Evolutionary conservation across 2,329 filamentous ascomycete genomes (phyloP).

Genomic region (Truncatella angustata): DNA sequence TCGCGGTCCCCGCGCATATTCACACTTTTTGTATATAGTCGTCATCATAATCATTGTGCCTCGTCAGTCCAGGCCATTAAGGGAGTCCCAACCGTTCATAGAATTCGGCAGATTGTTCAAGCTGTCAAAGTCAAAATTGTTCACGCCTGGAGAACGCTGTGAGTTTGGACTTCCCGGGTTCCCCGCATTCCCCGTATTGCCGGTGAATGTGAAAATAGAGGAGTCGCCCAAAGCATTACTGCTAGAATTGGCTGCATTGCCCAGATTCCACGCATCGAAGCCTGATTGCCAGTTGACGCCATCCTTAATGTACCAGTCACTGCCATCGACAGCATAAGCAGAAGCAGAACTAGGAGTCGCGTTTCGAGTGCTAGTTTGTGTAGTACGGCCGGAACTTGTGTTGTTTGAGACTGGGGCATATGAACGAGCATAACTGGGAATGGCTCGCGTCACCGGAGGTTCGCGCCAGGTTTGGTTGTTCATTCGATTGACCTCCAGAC

Average conservation of each 20-base stretch:
- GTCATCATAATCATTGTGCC: not conserved
- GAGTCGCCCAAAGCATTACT: constrained; percentile 27
- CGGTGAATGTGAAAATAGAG: constrained; percentile 29
- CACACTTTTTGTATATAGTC: not conserved
- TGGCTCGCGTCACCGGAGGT: constrained; percentile 19
- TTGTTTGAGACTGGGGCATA: constrained; percentile 21
- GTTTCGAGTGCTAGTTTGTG: constrained; percentile 22
- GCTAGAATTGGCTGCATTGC: constrained; percentile 6
- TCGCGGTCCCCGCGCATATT: not conserved
- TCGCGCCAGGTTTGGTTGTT: constrained; percentile 23
- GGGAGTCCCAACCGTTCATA: constrained; percentile 16
- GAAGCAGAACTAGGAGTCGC: constrained; percentile 30
- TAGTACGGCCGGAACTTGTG: constrained; percentile 16
- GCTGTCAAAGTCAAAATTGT: constrained; percentile 25
- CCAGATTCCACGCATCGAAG: constrained; percentile 52
- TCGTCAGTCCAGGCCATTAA: constrained; percentile 11
- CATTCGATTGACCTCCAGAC: constrained; percentile 18
- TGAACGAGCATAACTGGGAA: constrained; percentile 27
- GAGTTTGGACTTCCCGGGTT: constrained; percentile 10
- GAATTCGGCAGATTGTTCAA: constrained; percentile 23
- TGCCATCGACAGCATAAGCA: constrained; percentile 44
- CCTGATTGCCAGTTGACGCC: constrained; percentile 58
- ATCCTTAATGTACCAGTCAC: constrained; percentile 58
- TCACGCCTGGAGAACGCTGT: constrained; percentile 15
- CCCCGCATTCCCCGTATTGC: constrained; percentile 13